A percentile compares a stretch with the other conserved stretches of the same genome.
phyloP scores from a whole-genome alignment of 2,329 filamentous ascomycete genomes.

The Colletotrichum navitas region DNA sequence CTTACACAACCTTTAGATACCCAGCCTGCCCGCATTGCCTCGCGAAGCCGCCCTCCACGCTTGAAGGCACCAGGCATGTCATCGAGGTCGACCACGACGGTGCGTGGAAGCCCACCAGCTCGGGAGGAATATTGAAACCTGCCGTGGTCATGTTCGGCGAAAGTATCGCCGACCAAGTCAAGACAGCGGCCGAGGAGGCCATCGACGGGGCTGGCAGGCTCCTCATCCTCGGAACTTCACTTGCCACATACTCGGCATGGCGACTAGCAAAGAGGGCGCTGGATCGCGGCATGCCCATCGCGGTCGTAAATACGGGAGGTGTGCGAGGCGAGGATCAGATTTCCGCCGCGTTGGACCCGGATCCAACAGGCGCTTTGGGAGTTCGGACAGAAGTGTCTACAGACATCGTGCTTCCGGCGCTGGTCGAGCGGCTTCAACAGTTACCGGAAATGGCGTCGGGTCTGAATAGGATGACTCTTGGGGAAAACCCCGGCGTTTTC shows the following conservation, averaged over 20 bases:
- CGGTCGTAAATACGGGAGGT: conserved; percentile 88
- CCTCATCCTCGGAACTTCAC: conserved; percentile 86
- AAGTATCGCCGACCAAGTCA: conserved; percentile 78
- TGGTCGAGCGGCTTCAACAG: conserved; percentile 65
- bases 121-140: conserved; percentile 88
- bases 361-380: conserved; percentile 63
- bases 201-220: conserved; percentile 82
- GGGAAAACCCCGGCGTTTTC: conserved; percentile 56
- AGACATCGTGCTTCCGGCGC: conserved; percentile 67
- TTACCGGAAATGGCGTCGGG: conserved; percentile 34
- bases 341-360: conserved; percentile 68
- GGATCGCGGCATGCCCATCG: conserved; percentile 86
- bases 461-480: not conserved
- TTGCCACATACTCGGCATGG: conserved; percentile 97
- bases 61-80: conserved; percentile 65
- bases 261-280: conserved; percentile 85
- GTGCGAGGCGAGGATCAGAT: conserved; percentile 83
- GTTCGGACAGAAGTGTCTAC: conserved; percentile 70
- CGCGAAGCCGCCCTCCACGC: conserved; percentile 67
- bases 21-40: conserved; percentile 89
- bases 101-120: conserved; percentile 76
- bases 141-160: conserved; percentile 98
- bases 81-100: conserved; percentile 84
- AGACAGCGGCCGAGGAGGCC: conserved; percentile 80
- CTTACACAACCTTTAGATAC: conserved; percentile 91